Conservation (phyloP, 495 filamentous ascomycete species). For the Poronia punctata region DNA sequence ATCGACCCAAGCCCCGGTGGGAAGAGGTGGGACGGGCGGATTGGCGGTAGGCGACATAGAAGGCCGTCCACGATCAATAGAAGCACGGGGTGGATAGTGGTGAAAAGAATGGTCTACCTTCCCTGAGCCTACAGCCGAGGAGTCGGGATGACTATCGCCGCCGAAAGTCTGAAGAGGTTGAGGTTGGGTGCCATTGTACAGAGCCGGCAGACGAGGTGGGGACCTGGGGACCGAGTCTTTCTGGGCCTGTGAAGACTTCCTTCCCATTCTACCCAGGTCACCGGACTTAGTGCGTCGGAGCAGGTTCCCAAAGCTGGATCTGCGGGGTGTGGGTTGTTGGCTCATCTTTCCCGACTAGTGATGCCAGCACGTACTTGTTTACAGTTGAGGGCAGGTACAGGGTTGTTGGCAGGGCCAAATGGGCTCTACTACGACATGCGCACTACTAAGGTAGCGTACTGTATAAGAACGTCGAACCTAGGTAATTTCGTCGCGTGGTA, state of each 20-base stretch:
- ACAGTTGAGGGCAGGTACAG: constrained; percentile 11
- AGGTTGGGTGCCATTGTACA: constrained; percentile 55
- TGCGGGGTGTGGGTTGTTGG: constrained; percentile 32
- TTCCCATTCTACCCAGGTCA: constrained; percentile 57
- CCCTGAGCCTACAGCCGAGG: constrained; percentile 54
- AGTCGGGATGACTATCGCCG: constrained; percentile 61
- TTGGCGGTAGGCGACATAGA: constrained; percentile 38
- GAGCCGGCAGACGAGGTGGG: constrained; percentile 74
- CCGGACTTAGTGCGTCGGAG: constrained; percentile 77
- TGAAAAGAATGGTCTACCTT: constrained; percentile 35
- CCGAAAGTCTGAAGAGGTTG: constrained; percentile 62
- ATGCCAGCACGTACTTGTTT: constrained; percentile 17
- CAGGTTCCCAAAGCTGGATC: constrained; percentile 56
- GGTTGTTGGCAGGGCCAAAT: constrained; percentile 7
- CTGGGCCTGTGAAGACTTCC: constrained; percentile 58
- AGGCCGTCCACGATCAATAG: constrained; percentile 31
- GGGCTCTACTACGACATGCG: constrained; percentile 1
- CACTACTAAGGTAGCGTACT: neutral
- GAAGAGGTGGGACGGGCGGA: constrained; percentile 43
- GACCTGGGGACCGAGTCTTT: constrained; percentile 59
- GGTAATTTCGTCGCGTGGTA: too few species aligned
- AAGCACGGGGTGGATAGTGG: constrained; percentile 19
- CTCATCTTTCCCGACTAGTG: constrained; percentile 32
- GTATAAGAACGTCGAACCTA: too few species aligned
- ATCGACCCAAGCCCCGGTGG: constrained; percentile 53